Conservation (phyloP, 2,329 filamentous ascomycete species). For the Exophiala bonariae region DNA sequence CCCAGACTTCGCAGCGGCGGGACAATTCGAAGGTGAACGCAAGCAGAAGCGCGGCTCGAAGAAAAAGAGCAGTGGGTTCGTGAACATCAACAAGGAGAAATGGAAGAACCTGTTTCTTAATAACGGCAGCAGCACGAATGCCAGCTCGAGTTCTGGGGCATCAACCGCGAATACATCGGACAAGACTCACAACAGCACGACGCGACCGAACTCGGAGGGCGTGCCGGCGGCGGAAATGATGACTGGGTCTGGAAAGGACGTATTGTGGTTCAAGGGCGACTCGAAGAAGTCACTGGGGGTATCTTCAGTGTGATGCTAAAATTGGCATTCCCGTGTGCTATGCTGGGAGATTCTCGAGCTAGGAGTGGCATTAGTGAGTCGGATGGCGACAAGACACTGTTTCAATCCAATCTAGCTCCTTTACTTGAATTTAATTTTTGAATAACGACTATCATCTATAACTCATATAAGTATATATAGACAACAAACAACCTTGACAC, state of each 20-base stretch:
- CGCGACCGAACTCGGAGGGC: not conserved
- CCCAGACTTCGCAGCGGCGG: conserved; percentile 25
- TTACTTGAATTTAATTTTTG: too few relatives aligned
- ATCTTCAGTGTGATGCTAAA: conserved; percentile 2
- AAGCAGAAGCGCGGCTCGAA: conserved; percentile 22
- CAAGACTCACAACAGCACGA: conserved; percentile 21
- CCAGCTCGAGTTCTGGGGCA: conserved; percentile 3
- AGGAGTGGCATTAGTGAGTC: too few relatives aligned
- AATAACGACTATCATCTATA: too few relatives aligned
- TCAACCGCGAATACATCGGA: not conserved
- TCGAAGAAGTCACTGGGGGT: conserved; percentile 25
- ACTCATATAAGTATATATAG: too few relatives aligned
- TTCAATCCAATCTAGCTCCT: too few relatives aligned
- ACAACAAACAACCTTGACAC: too few relatives aligned
- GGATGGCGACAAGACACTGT: too few relatives aligned
- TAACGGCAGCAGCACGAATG: conserved; percentile 49
- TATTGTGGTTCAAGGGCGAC: conserved; percentile 26
- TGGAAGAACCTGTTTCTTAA: conserved; percentile 31
- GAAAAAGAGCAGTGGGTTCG: conserved; percentile 1
- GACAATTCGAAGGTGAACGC: conserved; percentile 25
- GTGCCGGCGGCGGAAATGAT: conserved; percentile 12
- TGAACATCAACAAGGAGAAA: conserved; percentile 18
- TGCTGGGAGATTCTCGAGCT: too few relatives aligned
- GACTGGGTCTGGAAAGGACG: conserved; percentile 20
- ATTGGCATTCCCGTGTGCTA: not conserved